phyloP scores from a whole-genome alignment of 2,329 filamentous ascomycete genomes.

The Didymella glomerata region DNA sequence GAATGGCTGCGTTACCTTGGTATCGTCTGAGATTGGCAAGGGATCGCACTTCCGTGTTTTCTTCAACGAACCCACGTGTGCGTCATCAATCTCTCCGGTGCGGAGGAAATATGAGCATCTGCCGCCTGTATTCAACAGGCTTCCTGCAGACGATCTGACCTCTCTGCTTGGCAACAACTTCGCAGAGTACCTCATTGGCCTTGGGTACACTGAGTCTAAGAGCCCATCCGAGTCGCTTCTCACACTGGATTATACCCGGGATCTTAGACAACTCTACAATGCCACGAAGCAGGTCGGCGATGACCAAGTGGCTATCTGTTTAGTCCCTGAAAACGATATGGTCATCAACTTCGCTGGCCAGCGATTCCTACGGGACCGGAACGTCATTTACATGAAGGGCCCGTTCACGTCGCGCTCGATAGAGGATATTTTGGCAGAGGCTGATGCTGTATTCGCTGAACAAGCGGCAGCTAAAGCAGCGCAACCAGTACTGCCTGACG shows the following conservation, averaged over 20 bases:
- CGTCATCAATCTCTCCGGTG: conserved; percentile 27
- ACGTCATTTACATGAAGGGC: conserved; percentile 38
- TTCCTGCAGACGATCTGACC: conserved; percentile 20
- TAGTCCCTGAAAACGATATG: conserved; percentile 37
- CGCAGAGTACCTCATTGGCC: conserved; percentile 22
- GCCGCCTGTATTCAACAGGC: conserved; percentile 23
- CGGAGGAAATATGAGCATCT: conserved; percentile 9
- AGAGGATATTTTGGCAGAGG: conserved; percentile 27
- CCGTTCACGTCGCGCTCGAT: conserved; percentile 36
- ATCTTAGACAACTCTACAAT: conserved; percentile 30
- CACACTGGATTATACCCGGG: conserved; percentile 37
- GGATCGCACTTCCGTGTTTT: conserved; percentile 56
- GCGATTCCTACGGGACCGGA: conserved; percentile 24
- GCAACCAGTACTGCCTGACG: neutral
- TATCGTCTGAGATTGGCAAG: conserved; percentile 46
- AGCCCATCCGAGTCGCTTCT: conserved; percentile 27
- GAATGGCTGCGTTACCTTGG: conserved; percentile 50
- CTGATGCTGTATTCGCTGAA: conserved; percentile 25
- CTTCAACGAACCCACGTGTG: conserved; percentile 39
- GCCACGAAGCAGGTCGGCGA: conserved; percentile 19
- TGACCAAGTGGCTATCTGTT: conserved; percentile 39
- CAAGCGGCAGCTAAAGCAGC: conserved; percentile 6
- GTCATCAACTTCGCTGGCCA: conserved; percentile 30
- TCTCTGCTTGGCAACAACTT: conserved; percentile 28
- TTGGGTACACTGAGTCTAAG: conserved; percentile 26